Evolutionary conservation across 2,329 filamentous ascomycete genomes (phyloP).

Genomic region (Ophiostoma australiae): DNA sequence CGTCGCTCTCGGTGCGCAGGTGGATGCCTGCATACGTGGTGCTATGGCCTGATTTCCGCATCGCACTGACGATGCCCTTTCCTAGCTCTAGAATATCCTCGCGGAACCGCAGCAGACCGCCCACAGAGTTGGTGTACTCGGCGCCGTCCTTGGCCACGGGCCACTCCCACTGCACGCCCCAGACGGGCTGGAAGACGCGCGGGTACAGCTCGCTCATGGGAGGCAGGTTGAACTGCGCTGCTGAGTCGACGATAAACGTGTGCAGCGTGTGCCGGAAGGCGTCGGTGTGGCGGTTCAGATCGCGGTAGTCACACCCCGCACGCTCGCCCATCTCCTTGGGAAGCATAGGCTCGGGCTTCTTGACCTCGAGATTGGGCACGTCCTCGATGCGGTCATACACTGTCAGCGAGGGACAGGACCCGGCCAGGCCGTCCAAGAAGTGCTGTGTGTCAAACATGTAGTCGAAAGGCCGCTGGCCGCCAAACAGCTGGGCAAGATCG

Average conservation of each 20-base stretch:
- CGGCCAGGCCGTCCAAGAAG: constrained; percentile 38
- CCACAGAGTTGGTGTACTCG: constrained; percentile 44
- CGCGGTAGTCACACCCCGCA: constrained; percentile 38
- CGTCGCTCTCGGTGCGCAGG: constrained; percentile 46
- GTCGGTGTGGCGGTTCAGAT: constrained; percentile 41
- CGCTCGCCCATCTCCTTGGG: constrained; percentile 40
- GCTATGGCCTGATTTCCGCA: neutral
- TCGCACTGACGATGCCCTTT: constrained; percentile 32
- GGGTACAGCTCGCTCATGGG: constrained; percentile 31
- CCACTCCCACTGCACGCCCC: constrained; percentile 45
- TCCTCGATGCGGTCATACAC: constrained; percentile 38
- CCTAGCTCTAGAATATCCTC: constrained; percentile 41
- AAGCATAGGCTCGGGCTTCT: constrained; percentile 39
- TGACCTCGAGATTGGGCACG: constrained; percentile 37
- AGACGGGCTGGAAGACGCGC: constrained; percentile 40
- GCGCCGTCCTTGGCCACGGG: constrained; percentile 44
- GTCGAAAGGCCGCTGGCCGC: constrained; percentile 37
- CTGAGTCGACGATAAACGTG: constrained; percentile 33
- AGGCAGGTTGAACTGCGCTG: constrained; percentile 28
- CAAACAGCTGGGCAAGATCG: constrained; percentile 42
- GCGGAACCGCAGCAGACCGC: constrained; percentile 40
- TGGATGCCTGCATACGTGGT: constrained; percentile 40
- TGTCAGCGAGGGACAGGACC: constrained; percentile 42
- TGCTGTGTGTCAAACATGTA: constrained; percentile 47
- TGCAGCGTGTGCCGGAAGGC: constrained; percentile 37